These are phyloP conservation scores for Claviceps citrina DNA, from an alignment of 2,329 filamentous ascomycete genomes.

Conservation along the genomic window DNA sequence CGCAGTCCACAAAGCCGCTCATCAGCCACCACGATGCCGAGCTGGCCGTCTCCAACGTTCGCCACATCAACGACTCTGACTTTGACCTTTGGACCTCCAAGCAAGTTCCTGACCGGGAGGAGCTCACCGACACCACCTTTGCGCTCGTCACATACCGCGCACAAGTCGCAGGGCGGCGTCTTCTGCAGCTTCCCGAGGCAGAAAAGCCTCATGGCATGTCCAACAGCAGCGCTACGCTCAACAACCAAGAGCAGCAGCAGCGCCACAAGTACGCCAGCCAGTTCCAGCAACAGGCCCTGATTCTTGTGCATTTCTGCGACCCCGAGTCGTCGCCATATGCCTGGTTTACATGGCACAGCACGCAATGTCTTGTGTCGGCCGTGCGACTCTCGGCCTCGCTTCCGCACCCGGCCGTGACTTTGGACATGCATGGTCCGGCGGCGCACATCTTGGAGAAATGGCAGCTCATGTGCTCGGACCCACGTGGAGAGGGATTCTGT, in stretches of 20 bases:
- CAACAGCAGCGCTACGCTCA: neutral
- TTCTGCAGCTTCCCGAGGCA: neutral
- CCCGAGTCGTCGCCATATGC: conserved; percentile 6
- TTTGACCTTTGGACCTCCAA: conserved; percentile 2
- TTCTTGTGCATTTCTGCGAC: conserved; percentile 7
- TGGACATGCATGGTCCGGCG: neutral
- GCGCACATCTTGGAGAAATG: conserved; percentile 4
- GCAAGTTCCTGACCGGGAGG: conserved; percentile 4
- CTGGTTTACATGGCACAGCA: conserved; percentile 9
- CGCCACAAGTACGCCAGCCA: conserved; percentile 1
- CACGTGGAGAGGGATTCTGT: conserved; percentile 6
- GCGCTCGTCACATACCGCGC: conserved; percentile 5
- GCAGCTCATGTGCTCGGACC: conserved; percentile 6
- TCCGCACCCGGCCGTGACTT: neutral
- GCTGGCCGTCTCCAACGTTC: neutral
- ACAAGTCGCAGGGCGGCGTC: conserved; percentile 4
- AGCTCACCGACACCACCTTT: conserved; percentile 8
- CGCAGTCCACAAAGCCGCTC: conserved; percentile 4
- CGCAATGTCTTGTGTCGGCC: conserved; percentile 7
- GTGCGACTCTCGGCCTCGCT: conserved; percentile 3
- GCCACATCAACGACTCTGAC: conserved; percentile 7
- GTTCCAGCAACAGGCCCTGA: conserved; percentile 4
- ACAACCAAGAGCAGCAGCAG: neutral
- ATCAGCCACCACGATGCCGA: conserved; percentile 4
- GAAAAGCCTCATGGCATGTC: neutral